These are phyloP conservation scores for Phylloboletellus chloephorus DNA, from an alignment of 1,284 basidiomycete genomes.

Conservation along the genomic window DNA sequence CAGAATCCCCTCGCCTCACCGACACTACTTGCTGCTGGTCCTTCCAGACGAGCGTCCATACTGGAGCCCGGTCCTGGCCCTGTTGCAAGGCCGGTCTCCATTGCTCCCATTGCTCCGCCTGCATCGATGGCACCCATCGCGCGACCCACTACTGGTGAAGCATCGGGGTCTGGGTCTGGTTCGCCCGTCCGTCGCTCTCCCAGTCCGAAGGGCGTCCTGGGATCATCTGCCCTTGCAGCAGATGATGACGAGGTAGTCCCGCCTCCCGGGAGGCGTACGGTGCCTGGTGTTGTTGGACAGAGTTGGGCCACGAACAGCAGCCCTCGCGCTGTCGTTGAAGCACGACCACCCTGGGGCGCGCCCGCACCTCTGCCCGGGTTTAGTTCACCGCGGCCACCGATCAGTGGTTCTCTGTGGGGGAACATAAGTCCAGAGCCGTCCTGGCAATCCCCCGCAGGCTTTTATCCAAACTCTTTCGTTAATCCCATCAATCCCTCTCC, in stretches of 20 bases:
- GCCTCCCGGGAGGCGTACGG: slow-evolving; percentile 40
- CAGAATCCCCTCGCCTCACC: slow-evolving; percentile 39
- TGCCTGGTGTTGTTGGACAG: slow-evolving; percentile 40
- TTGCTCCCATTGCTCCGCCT: slow-evolving; percentile 37
- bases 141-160: slow-evolving; percentile 40
- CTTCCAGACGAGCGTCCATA: slow-evolving; percentile 32
- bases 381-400: slow-evolving; percentile 35
- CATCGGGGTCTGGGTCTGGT: slow-evolving; percentile 53
- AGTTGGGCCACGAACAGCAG: slow-evolving; percentile 42
- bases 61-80: slow-evolving; percentile 47
- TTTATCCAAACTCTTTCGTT: slow-evolving; percentile 44
- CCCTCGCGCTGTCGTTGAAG: slow-evolving; percentile 34
- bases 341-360: slow-evolving; percentile 44
- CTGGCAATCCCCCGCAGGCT: slow-evolving; percentile 46
- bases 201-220: slow-evolving; percentile 67
- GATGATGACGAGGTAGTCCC: slow-evolving; percentile 76
- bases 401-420: slow-evolving; percentile 42
- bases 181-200: slow-evolving; percentile 62
- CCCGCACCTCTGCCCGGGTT: slow-evolving; percentile 36
- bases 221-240: slow-evolving; percentile 68
- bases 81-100: slow-evolving; percentile 47
- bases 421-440: slow-evolving; percentile 34
- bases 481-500: slow-evolving; percentile 46
- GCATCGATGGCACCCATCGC: slow-evolving; percentile 35
- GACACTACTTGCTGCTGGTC: slow-evolving; percentile 32